Base-by-base conservation (phyloP, 202 grass and related monocot species). In the Zoysia matrella region DNA sequence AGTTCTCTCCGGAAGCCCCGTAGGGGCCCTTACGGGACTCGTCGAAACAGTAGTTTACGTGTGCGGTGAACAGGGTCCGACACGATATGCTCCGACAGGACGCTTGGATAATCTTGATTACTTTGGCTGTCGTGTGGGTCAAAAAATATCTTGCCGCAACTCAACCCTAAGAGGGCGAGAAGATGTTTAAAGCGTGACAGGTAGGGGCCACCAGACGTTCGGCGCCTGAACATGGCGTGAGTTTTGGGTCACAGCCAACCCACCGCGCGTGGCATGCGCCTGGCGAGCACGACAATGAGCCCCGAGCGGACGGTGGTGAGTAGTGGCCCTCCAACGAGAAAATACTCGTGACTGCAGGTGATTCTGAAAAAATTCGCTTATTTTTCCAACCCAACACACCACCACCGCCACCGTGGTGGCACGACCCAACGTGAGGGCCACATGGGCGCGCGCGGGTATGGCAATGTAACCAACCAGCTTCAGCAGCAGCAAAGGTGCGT, bases 361-460 rank as follows among this genome's bases (percentile, higher is more conserved):
- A n/a, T n/a, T n/a, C n/a, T n/a, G n/a, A n/a, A n/a, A n/a, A n/a
- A n/a, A n/a, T n/a, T n/a, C n/a, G n/a, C n/a, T n/a, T n/a, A n/a
- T n/a, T n/a, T n/a, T n/a, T 49, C 18, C 65, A 6, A 44, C 80
- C 41, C 60, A 61, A 42, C 62, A 50, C 64, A 68, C 4, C 49
- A 22, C 49, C 8, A 0, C 65, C 60, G 1, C 12, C 41, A 0
- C 11, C 44, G 1, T 53, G 22, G 36, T 40, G 50, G 48, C 41
- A 56, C 61, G 54, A 8, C 16, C 11, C 43, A 82, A 89, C 83
- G 83, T 86, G 88, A 83, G 61, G 55, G 9, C 43, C 79, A 83
- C 79, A 75, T 83, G 22, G 22, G 22, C 22, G 22, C 22, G 22
- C 22, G 22, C 22, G 22, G 83, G 14, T 49, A 43, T 2, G 8